A percentile compares a stretch with the other conserved stretches of the same genome.
Evolutionary conservation across 805 yeast species (phyloP).

Genomic region (Monosporozyma yasuniensis): DNA sequence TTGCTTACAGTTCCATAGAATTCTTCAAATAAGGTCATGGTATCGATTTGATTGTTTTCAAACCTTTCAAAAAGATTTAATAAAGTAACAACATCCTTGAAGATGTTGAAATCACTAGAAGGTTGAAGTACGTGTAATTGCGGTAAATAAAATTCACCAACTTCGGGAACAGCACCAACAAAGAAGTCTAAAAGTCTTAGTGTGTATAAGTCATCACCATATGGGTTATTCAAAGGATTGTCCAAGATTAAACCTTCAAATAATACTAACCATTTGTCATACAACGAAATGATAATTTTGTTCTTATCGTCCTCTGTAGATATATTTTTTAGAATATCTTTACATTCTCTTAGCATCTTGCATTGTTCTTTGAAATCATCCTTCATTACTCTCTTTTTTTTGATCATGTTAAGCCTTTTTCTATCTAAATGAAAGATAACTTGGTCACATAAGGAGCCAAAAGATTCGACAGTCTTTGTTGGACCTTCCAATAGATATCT

Average conservation of each 20-base stretch:
- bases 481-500: conserved; percentile 21
- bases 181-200: conserved; percentile 26
- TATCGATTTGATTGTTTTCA: conserved; percentile 19
- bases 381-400: conserved; percentile 15
- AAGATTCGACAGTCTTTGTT: conserved; percentile 15
- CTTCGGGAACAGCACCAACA: conserved; percentile 24
- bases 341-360: conserved; percentile 14
- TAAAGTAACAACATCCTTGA: conserved; percentile 14
- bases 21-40: conserved; percentile 15
- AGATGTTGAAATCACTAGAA: neutral
- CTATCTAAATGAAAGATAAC: conserved; percentile 19
- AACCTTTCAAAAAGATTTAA: conserved; percentile 15
- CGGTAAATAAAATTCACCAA: conserved; percentile 29
- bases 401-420: conserved; percentile 17
- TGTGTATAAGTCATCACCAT: conserved; percentile 19
- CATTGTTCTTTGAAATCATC: conserved; percentile 18
- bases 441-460: conserved; percentile 19
- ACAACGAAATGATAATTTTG: conserved; percentile 10
- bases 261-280: conserved; percentile 21
- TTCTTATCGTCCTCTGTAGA: conserved; percentile 8
- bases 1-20: conserved; percentile 17
- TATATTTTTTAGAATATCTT: conserved; percentile 10
- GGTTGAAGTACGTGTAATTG: conserved; percentile 10
- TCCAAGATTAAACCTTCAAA: conserved; percentile 20
- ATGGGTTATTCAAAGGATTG: conserved; percentile 25